These are phyloP conservation scores for Candida pseudofarinosa DNA, from an alignment of 805 yeast genomes.

Conservation along the genomic window DNA sequence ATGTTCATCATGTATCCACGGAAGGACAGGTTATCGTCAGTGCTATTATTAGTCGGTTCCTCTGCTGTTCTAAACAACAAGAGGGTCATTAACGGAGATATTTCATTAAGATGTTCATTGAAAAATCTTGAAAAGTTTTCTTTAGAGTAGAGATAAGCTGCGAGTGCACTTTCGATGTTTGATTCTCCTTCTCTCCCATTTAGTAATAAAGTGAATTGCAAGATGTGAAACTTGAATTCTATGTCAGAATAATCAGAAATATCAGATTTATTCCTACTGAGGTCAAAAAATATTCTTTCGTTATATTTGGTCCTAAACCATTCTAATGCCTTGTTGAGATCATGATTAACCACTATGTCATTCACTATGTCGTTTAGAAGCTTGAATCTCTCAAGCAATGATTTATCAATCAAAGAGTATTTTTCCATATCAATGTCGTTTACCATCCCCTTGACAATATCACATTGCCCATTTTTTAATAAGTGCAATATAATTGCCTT, in stretches of 20 bases:
- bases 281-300: slow-evolving; percentile 6
- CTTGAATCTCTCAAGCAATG: slow-evolving; percentile 23
- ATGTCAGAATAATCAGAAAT: slow-evolving; percentile 13
- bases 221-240: slow-evolving; percentile 40
- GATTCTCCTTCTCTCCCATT: slow-evolving; percentile 13
- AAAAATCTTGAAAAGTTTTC: slow-evolving; percentile 31
- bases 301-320: slow-evolving; percentile 30
- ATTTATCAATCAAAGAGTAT: slow-evolving; percentile 18
- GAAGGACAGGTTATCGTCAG: slow-evolving; percentile 12
- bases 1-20: slow-evolving; percentile 14
- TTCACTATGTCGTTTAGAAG: slow-evolving; percentile 30
- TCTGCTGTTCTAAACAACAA: slow-evolving; percentile 16
- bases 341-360: slow-evolving; percentile 28
- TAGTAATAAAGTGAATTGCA: slow-evolving; percentile 32
- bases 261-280: slow-evolving; percentile 1
- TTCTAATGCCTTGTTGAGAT: slow-evolving; percentile 24
- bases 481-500: slow-evolving; percentile 37
- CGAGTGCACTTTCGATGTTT: slow-evolving; percentile 20
- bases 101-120: slow-evolving; percentile 27
- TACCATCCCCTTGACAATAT: slow-evolving; percentile 27
- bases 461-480: slow-evolving; percentile 37
- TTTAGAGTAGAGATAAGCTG: slow-evolving; percentile 36
- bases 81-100: slow-evolving; percentile 33
- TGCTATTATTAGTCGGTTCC: neutral
- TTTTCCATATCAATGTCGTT: slow-evolving; percentile 15